Evolutionary conservation across 495 filamentous ascomycete species (phyloP).

Genomic region (Chaetomium tenue): DNA sequence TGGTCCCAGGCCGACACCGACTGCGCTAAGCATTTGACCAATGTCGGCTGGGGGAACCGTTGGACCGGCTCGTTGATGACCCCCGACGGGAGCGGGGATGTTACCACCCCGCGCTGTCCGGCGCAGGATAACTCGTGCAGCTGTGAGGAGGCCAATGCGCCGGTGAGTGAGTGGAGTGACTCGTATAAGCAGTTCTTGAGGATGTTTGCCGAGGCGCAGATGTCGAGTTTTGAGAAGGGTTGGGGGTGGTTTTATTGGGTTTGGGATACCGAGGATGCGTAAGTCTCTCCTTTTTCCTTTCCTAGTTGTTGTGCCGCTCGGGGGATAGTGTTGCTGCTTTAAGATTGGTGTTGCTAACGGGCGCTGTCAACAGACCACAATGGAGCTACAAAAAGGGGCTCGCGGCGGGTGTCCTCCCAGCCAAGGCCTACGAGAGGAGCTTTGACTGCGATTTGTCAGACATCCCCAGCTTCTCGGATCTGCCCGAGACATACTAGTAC

Average conservation of each 20-base stretch:
- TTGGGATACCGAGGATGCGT: constrained; percentile 51
- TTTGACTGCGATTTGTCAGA: constrained; percentile 69
- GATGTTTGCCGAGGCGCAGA: constrained; percentile 93
- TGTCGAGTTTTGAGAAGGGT: constrained; percentile 82
- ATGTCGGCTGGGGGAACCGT: constrained; percentile 81
- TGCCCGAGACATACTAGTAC: constrained; percentile 67
- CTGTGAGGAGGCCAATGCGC: constrained; percentile 74
- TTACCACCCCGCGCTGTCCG: constrained; percentile 69
- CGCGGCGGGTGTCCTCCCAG: constrained; percentile 77
- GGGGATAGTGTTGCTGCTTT: too few species aligned
- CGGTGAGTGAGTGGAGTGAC: constrained; percentile 61
- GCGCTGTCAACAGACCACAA: constrained; percentile 61
- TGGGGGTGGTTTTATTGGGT: constrained; percentile 99
- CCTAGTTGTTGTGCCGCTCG: not conserved
- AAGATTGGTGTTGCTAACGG: constrained; percentile 27
- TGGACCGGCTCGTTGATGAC: constrained; percentile 79
- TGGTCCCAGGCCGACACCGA: constrained; percentile 99
- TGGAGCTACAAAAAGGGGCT: constrained; percentile 93
- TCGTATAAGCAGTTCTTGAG: constrained; percentile 82
- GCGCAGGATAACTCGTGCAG: constrained; percentile 60
- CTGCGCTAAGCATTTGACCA: constrained; percentile 83
- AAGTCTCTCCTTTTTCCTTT: constrained; percentile 20
- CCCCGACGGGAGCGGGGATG: constrained; percentile 53
- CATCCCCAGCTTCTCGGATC: constrained; percentile 66
- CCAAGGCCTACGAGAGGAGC: constrained; percentile 67